Conservation (phyloP, 305 asterid genomes). For the Coffea humblotiana region DNA sequence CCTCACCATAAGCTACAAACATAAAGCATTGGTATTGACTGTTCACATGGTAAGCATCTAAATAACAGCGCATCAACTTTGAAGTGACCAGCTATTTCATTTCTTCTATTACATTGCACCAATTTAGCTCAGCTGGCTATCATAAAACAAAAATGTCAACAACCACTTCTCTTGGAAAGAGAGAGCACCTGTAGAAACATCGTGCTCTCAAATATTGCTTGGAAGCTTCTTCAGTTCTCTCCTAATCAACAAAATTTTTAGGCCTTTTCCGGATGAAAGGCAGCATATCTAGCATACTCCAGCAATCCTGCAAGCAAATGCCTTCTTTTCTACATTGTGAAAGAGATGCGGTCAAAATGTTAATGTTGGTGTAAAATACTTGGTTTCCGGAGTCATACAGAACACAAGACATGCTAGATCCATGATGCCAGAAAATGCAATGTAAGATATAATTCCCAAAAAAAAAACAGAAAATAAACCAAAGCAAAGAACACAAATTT, state of each 20-base stretch:
- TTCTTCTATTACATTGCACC: neutral
- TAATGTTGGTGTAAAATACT: neutral
- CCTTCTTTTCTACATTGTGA: neutral
- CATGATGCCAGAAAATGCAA: conserved; percentile 2
- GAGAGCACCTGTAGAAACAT: neutral
- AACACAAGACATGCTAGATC: neutral
- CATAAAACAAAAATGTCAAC: neutral
- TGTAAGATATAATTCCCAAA: neutral
- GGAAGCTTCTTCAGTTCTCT: neutral
- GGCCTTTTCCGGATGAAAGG: neutral
- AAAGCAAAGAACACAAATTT: conserved; percentile 8
- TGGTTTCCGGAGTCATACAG: neutral
- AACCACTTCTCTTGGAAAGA: neutral
- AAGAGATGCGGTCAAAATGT: neutral
- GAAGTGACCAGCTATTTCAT: neutral
- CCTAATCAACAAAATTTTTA: neutral
- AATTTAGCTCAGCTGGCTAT: neutral
- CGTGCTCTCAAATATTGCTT: neutral
- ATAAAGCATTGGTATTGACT: neutral
- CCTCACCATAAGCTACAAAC: neutral
- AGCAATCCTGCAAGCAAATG: neutral
- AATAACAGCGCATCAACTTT: neutral
- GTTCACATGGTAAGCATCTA: neutral
- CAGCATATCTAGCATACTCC: neutral
- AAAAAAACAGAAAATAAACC: neutral